Percentiles rank a stretch among this genome's conserved stretches.
Conservation (phyloP, 1,284 basidiomycete species). For the Sporisorium exsertum region DNA sequence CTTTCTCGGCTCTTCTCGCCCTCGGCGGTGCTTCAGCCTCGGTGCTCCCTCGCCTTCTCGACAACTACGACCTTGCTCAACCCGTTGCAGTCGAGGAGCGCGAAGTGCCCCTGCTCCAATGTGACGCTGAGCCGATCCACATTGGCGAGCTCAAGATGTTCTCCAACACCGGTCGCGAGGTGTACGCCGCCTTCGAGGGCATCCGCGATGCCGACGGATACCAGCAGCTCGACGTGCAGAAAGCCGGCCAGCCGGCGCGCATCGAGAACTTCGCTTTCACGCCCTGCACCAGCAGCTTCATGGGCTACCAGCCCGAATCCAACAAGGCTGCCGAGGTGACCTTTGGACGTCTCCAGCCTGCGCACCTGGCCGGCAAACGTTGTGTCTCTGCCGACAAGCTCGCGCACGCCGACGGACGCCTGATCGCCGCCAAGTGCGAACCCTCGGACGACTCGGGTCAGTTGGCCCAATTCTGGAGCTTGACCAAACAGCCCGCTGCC, state of each 20-base stretch:
- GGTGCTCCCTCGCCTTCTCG: constrained; percentile 39
- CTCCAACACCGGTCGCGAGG: constrained; percentile 26
- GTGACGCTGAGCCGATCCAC: constrained; percentile 28
- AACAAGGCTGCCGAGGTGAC: constrained; percentile 46
- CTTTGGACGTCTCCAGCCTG: constrained; percentile 49
- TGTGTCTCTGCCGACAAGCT: constrained; percentile 45
- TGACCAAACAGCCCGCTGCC: constrained; percentile 44
- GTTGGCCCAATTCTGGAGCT: constrained; percentile 49
- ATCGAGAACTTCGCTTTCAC: constrained; percentile 50
- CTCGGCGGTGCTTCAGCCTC: constrained; percentile 37
- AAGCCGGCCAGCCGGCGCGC: constrained; percentile 26
- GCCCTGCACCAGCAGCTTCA: constrained; percentile 35
- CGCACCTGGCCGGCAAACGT: constrained; percentile 37
- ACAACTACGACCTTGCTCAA: constrained; percentile 38
- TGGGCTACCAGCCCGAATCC: constrained; percentile 40
- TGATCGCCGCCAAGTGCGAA: constrained; percentile 43
- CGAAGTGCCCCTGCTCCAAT: constrained; percentile 35
- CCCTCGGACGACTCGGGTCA: constrained; percentile 50
- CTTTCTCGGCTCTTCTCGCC: constrained; percentile 36
- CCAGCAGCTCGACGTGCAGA: constrained; percentile 49
- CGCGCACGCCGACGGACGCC: constrained; percentile 12
- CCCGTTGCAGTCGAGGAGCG: constrained; percentile 37
- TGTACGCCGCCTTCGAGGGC: constrained; percentile 44
- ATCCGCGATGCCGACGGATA: constrained; percentile 39
- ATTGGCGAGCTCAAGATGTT: constrained; percentile 42